Evolutionary conservation across 352 stramenopile species (phyloP), one percentile per base, ranked within the genome.

Genomic region (Peronospora belbahrii): DNA sequence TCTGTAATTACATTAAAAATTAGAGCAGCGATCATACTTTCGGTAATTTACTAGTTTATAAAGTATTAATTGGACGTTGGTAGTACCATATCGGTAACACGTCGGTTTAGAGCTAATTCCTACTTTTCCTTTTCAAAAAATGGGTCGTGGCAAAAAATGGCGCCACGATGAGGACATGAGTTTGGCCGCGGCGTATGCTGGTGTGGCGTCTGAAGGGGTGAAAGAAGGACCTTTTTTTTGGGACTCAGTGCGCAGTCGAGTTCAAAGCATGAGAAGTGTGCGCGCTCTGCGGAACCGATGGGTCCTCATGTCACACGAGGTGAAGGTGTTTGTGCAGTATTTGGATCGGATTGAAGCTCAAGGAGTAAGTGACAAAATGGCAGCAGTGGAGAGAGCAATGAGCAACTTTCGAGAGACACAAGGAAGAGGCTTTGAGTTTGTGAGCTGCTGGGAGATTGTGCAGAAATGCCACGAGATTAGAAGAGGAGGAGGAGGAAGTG

Each of bases 401-500:
- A 19, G 22, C 6, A 5, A 25, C 6, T 53, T 53, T 25, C 17
- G 27, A 22, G 46, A 39, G 18, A 33, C 10, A 17, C 33, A 34
- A 20, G 20, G 20, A 5, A 32, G 36, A 17, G 36, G 41, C 8
- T 53, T 53, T 46, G 46, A 53, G 36, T 53, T 53, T 28, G 3
- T 41, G 5, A 24, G 11, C 46, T 53, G 46, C 15, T 53, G 46
- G 46, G 28, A 35, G 19, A 32, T 46, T 20, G 36, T 46, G 7
- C 28, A 11, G 28, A 27, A 46, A 19, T 40, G 45, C 27, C 25
- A 24, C 20, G 40, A 39, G 45, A 23, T 38, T 1, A 35, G 43
- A 32, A 15, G 19, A 6, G 44, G 36, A 27, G 37, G 9, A 42
- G 30, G 30, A 34, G 30, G 1, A 18, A 13, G 2, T 9, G 39